Base-by-base conservation (phyloP, 208 protist species). In the Crithidia mellificae region DNA sequence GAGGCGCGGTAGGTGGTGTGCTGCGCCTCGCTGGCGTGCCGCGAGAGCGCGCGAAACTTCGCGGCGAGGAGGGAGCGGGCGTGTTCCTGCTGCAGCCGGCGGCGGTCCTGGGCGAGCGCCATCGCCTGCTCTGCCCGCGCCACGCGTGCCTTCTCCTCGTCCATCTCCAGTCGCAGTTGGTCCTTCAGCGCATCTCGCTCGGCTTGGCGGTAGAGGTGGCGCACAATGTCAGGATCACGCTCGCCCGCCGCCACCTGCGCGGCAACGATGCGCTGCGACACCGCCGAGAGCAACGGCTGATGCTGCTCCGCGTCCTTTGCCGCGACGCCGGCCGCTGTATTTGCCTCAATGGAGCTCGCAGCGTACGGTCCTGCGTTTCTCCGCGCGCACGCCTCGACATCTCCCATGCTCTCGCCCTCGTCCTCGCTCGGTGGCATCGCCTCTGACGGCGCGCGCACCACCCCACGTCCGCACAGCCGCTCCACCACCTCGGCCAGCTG, bases 261-360 rank as follows among this genome's bases (percentile, higher is more conserved):
- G 29, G 72, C 64, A 25, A 91, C 75, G 55, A 94, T 90, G n/a
- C 77, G 74, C 69, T 77, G 51, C 57, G 85, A 86, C n/a, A 75
- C 61, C 12, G 54, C 24, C 3, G 77, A 85, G 14, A 94, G 57
- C 19, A 57, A 46, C 3, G 85, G 88, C 66, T 84, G 77, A 53
- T 78, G 76, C 41, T 14, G 36, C 15, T 12, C 39, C 11, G 39
- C 7, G 25, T 29, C 15, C 2, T 6, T 3, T 1, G 44, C 57
- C 6, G 57, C 32, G 8, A 15, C 38, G 34, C 7, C 7, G 27
- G 34, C 29, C 1, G 38, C 22, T 6, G 54, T 22, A n/a, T n/a
- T n/a, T 17, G 20, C 49, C 43, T 65, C 58, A 8, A 32, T 24
- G 44, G 24, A 63, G 38, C 52, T 51, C 19, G 24, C 9, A 39